Evolutionary conservation across 2,329 filamentous ascomycete species (phyloP), one percentile per base, ranked within the genome.

Genomic region (Blumeriella jaapii): DNA sequence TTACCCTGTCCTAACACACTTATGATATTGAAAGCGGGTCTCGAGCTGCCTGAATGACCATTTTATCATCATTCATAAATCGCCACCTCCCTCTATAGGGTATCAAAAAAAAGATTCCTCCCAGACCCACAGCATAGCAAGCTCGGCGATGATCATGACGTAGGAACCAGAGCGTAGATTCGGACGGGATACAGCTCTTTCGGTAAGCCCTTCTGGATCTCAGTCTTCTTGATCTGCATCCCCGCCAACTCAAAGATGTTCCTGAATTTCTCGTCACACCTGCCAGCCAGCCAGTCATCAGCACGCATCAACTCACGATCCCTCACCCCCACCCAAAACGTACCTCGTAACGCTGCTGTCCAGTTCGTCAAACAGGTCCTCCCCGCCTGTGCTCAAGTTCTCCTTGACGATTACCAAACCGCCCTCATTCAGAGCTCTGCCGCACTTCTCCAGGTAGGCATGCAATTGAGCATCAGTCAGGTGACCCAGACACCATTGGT

Each of bases 401-500:
- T 95, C 87, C 62, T 91, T 91, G 36, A 87, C 64, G 6, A 86
- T 67, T 11, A 89, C 72, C 51, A 74, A 61, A 2, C 71, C 71
- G 5, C 54, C 41, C 11, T 76, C 51, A 33, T 67, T 71, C 14
- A 80, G 49, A 1, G 63, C 63, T 0, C 57, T 48, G 30, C 66
- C 68, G 54, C 82, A 82, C 16, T 72, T 65, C 37, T 61, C 48
- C 11, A 95, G 59, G 51, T 78, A 93, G 2, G 61, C 61, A 1
- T 81, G 63, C 3, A 95, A 55, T 55, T 93, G 75, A 6, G 59
- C 59, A 54, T 94, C 85, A 0, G 72, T 85, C 36, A 94, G 62
- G 56, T 95, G 80, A 15, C 83, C 81, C 6, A 89, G 59, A 57
- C 86, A 95, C 86, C 87, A 94, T 58, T 95, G 87, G 34, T 73